A percentile compares a stretch with the other conserved stretches of the same genome.
These are phyloP conservation scores for Rhodamnia rubescens DNA, from an alignment of 345 rosid genomes.

Conservation along the genomic window DNA sequence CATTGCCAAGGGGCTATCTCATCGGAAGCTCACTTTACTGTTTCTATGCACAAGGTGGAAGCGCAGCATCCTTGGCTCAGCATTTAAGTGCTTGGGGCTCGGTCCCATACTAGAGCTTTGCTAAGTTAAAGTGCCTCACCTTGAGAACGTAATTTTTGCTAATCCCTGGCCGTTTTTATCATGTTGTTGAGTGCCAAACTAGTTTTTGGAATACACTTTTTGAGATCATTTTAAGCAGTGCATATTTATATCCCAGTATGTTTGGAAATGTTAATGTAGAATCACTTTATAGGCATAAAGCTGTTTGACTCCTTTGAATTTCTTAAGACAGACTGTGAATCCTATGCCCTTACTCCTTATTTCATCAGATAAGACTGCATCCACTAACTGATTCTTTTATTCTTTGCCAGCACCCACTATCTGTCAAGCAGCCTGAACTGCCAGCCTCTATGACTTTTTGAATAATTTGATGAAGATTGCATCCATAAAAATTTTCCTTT, in stretches of 20 bases:
- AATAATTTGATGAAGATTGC: background rate
- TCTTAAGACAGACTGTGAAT: background rate
- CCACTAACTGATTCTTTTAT: background rate
- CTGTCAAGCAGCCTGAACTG: background rate
- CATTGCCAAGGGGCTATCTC: background rate
- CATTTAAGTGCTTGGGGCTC: background rate
- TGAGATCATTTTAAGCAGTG: background rate
- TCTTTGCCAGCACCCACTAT: background rate
- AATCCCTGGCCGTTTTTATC: background rate
- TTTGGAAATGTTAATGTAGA: background rate
- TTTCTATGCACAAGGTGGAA: background rate
- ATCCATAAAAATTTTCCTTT: background rate
- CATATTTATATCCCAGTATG: background rate
- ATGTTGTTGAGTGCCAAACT: background rate
- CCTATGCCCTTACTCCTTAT: background rate
- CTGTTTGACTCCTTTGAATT: background rate
- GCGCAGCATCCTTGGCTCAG: background rate
- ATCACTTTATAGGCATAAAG: background rate
- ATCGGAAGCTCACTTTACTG: background rate
- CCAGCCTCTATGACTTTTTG: background rate
- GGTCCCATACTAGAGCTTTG: background rate
- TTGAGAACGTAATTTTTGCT: background rate
- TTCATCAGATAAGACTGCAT: background rate
- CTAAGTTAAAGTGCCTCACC: background rate
- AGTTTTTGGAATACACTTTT: background rate